Evolutionary conservation across 352 stramenopile genomes (phyloP).

Genomic region (Phytophthora macrochlamydospora): DNA sequence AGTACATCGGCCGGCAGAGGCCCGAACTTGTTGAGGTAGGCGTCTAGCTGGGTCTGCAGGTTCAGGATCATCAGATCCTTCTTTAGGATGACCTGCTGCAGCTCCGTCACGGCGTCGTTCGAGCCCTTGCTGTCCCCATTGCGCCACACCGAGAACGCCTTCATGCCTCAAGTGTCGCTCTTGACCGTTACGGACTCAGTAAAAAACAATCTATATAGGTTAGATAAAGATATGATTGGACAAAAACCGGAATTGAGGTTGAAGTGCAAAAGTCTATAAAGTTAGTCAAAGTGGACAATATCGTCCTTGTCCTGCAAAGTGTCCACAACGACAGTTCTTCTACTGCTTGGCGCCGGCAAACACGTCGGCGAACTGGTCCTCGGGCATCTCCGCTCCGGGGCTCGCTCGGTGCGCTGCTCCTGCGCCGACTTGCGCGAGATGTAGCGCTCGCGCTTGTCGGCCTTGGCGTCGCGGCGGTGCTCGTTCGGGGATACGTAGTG

Average conservation of each 20-base stretch:
- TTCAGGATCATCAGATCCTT: conserved; percentile 87
- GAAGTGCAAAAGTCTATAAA: conserved; percentile 8
- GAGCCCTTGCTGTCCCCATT: conserved; percentile 25
- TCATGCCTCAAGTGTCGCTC: conserved; percentile 25
- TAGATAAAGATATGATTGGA: background rate
- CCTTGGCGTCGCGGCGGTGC: conserved; percentile 86
- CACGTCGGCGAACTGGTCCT: conserved; percentile 87
- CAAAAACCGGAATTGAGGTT: conserved; percentile 1
- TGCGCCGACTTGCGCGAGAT: conserved; percentile 90
- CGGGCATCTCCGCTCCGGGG: conserved; percentile 71
- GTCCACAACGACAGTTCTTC: background rate
- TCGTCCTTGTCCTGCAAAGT: conserved; percentile 7
- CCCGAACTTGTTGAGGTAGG: conserved; percentile 62
- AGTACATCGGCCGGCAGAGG: conserved; percentile 44
- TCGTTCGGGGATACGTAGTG: conserved; percentile 98
- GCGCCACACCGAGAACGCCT: conserved; percentile 40
- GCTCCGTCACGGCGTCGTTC: conserved; percentile 50
- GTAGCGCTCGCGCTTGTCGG: conserved; percentile 94
- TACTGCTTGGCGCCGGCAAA: conserved; percentile 67
- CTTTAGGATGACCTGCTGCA: conserved; percentile 85
- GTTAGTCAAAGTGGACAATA: background rate
- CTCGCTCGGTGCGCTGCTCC: conserved; percentile 75
- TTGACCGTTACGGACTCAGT: conserved; percentile 4
- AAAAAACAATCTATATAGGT: background rate
- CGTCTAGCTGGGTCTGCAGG: conserved; percentile 70